Base-by-base conservation (phyloP, 2,329 filamentous ascomycete genomes). In the Knoxdaviesia capensis region DNA sequence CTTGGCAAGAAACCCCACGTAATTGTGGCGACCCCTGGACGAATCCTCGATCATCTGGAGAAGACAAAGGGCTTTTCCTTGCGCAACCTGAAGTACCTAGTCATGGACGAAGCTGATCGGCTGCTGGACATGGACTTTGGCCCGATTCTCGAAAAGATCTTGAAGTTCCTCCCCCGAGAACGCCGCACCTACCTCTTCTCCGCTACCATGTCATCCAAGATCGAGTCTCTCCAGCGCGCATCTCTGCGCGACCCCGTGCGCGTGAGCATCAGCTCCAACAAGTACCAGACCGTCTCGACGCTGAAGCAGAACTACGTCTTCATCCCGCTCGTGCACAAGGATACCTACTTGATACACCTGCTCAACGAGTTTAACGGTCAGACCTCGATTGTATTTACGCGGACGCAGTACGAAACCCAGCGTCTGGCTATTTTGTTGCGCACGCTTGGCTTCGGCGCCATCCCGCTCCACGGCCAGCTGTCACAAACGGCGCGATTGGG, bases 21-120 rank as follows among this genome's bases (percentile, higher is more conserved):
- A 29, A 67, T 96, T 28, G 87, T 96, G 35, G 88, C 88, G 1
- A 94, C 88, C 0, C 88, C 88, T 0, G 88, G 87, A 41, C 75
- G 88, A 44, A 64, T 94, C 28, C 66, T 94, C 5, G 90, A 96
- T 53, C 90, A 98, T 52, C 64, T 96, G 6, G 86, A 96, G 56
- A 94, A 94, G 60, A 98, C 90, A 2, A 94, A 94, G 59, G 88
- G 90, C 7, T 96, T 98, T 60, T 87, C 80, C 2, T 63, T 96
- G 40, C 73, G 80, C 31, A 69, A 71, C 4, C 65, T 94, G 34
- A 87, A 87, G 54, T 94, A 88, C 54, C 66, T 96, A 4, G 87
- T 94, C 47, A 86, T 96, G 74, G 88, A 94, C 54, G 88, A 94
- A 62, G 88, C 88, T 29, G 88, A 96, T 57, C 69, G 87, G 45